Base-by-base conservation (phyloP, 2,329 filamentous ascomycete species). In the Calonectria pseudoturangicola region DNA sequence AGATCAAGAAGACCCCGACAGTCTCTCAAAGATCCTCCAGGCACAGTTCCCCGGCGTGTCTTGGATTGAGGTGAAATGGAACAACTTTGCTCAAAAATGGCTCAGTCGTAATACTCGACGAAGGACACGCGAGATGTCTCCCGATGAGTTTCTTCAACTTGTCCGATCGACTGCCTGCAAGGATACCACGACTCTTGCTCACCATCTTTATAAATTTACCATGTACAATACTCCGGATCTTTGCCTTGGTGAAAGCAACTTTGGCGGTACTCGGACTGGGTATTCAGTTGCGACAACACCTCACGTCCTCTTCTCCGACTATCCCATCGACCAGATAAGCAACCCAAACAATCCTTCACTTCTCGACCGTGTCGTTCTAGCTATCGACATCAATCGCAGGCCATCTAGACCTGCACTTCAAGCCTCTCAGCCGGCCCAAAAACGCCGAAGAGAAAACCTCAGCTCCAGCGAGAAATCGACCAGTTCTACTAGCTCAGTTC, bases 111-210 rank as follows among this genome's bases (percentile, higher is more conserved):
- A 10, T 21, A 2, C 0, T 3, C 63, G 63, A 13, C 13, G 30
- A 16, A 39, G 0, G 15, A 41, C 2, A 1, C 7, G n/a, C 12
- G 9, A 30, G 8, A 27, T 66, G 47, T 28, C 63, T 21, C 45
- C 28, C 30, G n/a, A 54, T 1, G n/a, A 30, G 13, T 39, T 51
- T 33, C n/a, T 66, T 15, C 4, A 16, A 33, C 45, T 66, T n/a
- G 45, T 66, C 33, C 30, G 10, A 6, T 27, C 45, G 12, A 66
- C 63, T 13, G 18, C 3, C 4, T 66, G 63, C 63, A 51, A 41
- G 2, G 16, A 66, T 15, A 1, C 13, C 5, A 7, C 15, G 9
- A 3, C 18, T 2, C 41, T 63, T 43, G n/a, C 45, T 3, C 10
- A 39, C 10, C 28, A 21, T 12, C 45, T 63, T 15, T 47, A 25